These are phyloP conservation scores for Zhuliangozyma parablackwelliae DNA, from an alignment of 1,139 yeast species.

Conservation along the genomic window DNA sequence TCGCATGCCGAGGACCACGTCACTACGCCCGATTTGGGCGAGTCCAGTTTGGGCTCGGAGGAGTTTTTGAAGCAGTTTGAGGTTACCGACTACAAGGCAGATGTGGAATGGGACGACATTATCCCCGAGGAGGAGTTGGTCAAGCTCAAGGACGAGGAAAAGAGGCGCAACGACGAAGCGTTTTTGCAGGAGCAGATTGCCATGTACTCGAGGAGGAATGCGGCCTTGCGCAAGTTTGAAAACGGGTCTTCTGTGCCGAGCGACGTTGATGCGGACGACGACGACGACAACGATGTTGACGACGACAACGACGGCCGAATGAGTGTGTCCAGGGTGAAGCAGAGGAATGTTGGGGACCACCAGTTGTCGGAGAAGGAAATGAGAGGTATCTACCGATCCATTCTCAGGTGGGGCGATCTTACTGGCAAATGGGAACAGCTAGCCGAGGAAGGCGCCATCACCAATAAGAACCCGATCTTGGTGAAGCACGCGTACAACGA, in stretches of 20 bases:
- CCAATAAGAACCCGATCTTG: conserved; percentile 81
- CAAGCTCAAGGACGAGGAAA: conserved; percentile 87
- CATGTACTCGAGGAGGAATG: conserved; percentile 76
- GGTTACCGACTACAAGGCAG: conserved; percentile 97
- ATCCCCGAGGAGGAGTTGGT: conserved; percentile 92
- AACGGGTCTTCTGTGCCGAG: conserved; percentile 26
- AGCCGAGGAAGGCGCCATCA: conserved; percentile 84
- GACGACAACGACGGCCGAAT: conserved; percentile 10
- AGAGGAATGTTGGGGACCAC: conserved; percentile 42
- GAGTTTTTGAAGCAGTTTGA: conserved; percentile 96
- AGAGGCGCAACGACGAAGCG: conserved; percentile 78
- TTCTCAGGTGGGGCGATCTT: conserved; percentile 78
- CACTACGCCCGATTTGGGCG: conserved; percentile 94
- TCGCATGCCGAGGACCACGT: conserved; percentile 97
- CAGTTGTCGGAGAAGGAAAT: conserved; percentile 81
- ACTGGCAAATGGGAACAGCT: conserved; percentile 80
- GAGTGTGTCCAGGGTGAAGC: conserved; percentile 12
- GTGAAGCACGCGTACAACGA: conserved; percentile 75
- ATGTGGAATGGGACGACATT: conserved; percentile 98
- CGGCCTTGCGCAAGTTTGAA: conserved; percentile 59
- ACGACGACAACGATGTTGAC: conserved; percentile 19
- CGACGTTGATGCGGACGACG: conserved; percentile 22
- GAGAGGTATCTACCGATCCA: conserved; percentile 79
- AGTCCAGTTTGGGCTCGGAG: conserved; percentile 95
- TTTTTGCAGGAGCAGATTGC: conserved; percentile 87